Evolutionary conservation across 495 filamentous ascomycete genomes (phyloP).

Genomic region (Penicillium tannophilum): DNA sequence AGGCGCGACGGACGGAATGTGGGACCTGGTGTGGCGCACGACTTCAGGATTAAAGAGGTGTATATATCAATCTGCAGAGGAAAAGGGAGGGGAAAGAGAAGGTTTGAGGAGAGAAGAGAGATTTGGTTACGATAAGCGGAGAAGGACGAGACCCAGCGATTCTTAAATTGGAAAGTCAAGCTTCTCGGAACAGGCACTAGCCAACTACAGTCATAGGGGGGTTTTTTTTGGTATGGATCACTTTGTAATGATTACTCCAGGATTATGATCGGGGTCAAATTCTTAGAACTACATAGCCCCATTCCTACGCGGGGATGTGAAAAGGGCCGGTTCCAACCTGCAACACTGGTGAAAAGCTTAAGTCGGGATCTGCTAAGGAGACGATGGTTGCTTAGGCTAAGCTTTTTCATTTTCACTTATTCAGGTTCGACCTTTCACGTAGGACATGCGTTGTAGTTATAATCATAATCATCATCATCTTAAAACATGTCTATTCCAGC

Average conservation of each 20-base stretch:
- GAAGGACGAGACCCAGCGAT: slow-evolving; percentile 22
- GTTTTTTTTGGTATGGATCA: not conserved
- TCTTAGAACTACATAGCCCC: no score
- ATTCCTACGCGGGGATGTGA: no score
- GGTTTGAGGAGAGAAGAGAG: slow-evolving; percentile 5
- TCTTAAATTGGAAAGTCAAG: slow-evolving; percentile 40
- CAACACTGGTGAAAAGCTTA: not conserved
- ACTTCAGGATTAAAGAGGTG: not conserved
- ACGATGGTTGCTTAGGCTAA: not conserved
- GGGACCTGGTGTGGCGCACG: not conserved
- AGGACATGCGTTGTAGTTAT: not conserved
- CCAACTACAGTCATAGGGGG: no score
- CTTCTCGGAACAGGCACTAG: slow-evolving; percentile 28
- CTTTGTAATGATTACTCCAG: not conserved
- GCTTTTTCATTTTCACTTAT: not conserved
- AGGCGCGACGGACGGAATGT: slow-evolving; percentile 9
- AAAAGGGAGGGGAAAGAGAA: slow-evolving; percentile 8
- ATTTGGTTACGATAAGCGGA: slow-evolving; percentile 25
- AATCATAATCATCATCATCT: not conserved
- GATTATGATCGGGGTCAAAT: no score
- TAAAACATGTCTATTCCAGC: slow-evolving; percentile 8
- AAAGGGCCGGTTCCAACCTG: no score
- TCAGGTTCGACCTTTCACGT: not conserved
- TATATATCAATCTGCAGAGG: not conserved
- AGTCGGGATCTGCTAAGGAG: not conserved